These are phyloP conservation scores for Rhizoclosmatium globosum DNA, from an alignment of 192 early-diverging fungal genomes.

Conservation along the genomic window DNA sequence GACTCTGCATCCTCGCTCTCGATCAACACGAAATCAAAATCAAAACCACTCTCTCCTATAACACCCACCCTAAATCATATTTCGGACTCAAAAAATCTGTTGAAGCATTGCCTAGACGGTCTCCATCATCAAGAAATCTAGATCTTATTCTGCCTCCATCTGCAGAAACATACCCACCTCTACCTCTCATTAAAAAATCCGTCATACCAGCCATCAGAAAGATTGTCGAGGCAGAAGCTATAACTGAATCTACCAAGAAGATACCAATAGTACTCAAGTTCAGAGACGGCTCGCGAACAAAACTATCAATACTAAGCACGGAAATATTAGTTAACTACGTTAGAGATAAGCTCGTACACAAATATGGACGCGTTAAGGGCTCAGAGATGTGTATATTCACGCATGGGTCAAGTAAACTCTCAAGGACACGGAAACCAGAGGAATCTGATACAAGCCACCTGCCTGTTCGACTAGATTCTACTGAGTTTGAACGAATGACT, in stretches of 20 bases:
- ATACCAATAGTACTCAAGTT: slow-evolving; percentile 9
- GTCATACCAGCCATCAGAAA: slow-evolving; percentile 9
- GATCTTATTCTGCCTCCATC: not conserved
- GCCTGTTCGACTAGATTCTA: slow-evolving; percentile 9
- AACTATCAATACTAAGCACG: not conserved
- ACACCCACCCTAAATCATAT: not conserved
- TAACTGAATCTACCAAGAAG: not conserved
- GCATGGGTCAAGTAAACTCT: not conserved
- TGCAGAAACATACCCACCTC: not conserved
- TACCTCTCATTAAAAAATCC: not conserved
- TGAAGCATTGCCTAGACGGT: no score
- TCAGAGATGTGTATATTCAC: not conserved
- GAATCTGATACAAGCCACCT: not conserved
- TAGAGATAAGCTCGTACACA: not conserved
- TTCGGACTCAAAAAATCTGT: not conserved
- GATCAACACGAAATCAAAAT: not conserved
- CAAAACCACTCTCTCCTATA: not conserved
- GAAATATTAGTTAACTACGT: not conserved
- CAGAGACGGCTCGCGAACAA: not conserved
- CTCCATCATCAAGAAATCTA: no score
- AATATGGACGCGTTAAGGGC: slow-evolving; percentile 7
- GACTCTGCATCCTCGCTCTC: not conserved
- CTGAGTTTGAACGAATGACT: not conserved
- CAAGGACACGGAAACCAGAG: not conserved
- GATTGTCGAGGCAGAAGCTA: not conserved